Base-by-base conservation (phyloP, 495 filamentous ascomycete genomes). In the Acidiella bohemica region DNA sequence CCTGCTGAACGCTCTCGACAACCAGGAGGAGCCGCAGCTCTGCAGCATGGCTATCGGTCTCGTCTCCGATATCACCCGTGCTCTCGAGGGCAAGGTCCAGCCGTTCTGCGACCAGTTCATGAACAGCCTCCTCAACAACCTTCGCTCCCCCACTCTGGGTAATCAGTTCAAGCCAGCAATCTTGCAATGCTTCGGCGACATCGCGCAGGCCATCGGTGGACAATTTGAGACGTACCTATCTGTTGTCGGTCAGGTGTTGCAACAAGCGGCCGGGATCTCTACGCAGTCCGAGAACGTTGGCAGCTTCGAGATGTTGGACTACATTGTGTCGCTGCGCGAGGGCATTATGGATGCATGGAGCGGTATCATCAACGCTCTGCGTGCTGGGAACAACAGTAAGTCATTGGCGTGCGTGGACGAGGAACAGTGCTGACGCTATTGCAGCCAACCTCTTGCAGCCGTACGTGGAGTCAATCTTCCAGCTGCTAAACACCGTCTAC, bases 321-420 rank as follows among this genome's bases (percentile, higher is more conserved):
- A 97, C 55, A 75, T 97, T 46, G 73, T 92, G 46, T 92, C 86
- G 12, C 72, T 97, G 36, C 76, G 90, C 41, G 90, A 97, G 57
- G 90, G 88, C 52, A 93, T 96, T 42, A 93, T 95, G 82, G 90
- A 97, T 71, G 90, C 90, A 12, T 97, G 93, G 84, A 86, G 83
- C 56, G 90, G 90, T 53, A 86, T 88, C 32, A 81, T 97, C 46
- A 73, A 86, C 56, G 84, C 90, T 23, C 81, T 95, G 76, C 93
- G 88, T 72, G 62, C 69, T 33, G 78, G 67, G 33, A 71, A 70
- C 61, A 85, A 86, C 60, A 72, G 80, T 85, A 61, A 58, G 75
- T 62, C 10, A 4, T 5, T 19, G 11, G 36, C 24, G 4, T 5
- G 18, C n/a, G 39, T 11, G 12, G 20, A 22, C 23, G 32, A 8